phyloP scores from a whole-genome alignment of 2,329 filamentous ascomycete species.

The Cryphonectria nitschkei region DNA sequence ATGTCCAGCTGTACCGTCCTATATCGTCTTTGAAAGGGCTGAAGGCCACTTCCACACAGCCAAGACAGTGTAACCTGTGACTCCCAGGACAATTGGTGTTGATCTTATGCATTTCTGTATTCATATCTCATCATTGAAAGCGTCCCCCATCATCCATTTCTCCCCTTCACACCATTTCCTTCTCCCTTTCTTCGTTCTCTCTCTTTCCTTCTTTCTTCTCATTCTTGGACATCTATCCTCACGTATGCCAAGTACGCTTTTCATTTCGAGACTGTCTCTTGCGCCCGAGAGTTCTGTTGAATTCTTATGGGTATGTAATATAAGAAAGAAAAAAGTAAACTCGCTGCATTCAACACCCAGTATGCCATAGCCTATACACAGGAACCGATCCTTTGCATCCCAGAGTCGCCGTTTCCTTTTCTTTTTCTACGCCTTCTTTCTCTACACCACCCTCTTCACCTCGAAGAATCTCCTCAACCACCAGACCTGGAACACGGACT shows the following conservation, averaged over 20 bases:
- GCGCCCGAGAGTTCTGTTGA: not conserved
- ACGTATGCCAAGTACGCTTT: not conserved
- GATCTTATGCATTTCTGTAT: not conserved
- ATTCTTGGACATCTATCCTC: not conserved
- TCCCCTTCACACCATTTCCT: not conserved
- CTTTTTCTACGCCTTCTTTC: not conserved
- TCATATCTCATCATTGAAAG: not conserved
- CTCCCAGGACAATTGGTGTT: not conserved
- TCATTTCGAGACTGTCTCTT: not conserved
- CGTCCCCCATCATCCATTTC: not conserved
- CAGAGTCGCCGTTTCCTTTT: not conserved
- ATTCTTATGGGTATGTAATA: slow-evolving; percentile 14
- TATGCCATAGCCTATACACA: not conserved
- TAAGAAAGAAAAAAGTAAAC: slow-evolving; percentile 19
- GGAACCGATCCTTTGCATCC: not conserved
- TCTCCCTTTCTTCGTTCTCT: not conserved
- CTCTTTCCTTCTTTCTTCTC: not conserved
- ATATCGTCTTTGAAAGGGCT: not conserved
- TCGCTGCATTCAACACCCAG: not conserved
- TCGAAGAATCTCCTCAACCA: slow-evolving; percentile 99
- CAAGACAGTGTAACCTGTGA: too few species aligned
- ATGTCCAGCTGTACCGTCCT: too few species aligned
- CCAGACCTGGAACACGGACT: slow-evolving; percentile 98
- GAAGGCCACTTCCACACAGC: not conserved
- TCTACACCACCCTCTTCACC: slow-evolving; percentile 69